These are phyloP conservation scores for Solanum ossicruentum DNA, from an alignment of 257 asterid genomes.

Conservation along the genomic window DNA sequence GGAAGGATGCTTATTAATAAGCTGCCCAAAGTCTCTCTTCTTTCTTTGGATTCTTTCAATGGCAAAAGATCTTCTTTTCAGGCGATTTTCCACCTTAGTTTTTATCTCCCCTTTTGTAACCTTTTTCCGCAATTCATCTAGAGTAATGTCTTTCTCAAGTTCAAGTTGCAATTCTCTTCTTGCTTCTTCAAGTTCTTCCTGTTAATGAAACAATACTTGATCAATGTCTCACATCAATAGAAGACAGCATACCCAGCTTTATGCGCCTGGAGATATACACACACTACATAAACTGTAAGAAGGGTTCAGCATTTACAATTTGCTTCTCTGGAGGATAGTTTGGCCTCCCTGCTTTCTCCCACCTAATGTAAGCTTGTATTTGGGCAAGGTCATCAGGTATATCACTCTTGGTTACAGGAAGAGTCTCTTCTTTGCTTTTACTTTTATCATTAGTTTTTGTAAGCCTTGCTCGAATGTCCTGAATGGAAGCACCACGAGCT, in stretches of 20 bases:
- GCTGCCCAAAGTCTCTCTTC: conserved; percentile 58
- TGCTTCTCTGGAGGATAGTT: conserved; percentile 67
- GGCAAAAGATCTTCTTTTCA: conserved; percentile 15
- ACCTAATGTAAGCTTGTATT: conserved; percentile 60
- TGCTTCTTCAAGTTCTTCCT: conserved; percentile 89
- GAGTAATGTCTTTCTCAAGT: conserved; percentile 57
- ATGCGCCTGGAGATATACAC: not conserved
- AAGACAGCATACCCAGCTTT: not conserved
- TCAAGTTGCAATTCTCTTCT: conserved; percentile 71
- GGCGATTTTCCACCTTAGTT: conserved; percentile 50
- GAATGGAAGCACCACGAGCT: conserved; percentile 56
- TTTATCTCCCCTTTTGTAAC: conserved; percentile 53
- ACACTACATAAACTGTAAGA: not conserved
- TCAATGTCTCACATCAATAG: not conserved
- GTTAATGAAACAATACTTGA: conserved; percentile 13
- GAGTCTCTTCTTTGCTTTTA: conserved; percentile 27
- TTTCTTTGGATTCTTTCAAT: conserved; percentile 67
- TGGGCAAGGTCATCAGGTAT: conserved; percentile 74
- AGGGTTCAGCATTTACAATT: conserved; percentile 39
- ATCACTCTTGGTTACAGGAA: conserved; percentile 29
- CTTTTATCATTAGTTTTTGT: conserved; percentile 30
- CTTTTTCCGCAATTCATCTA: conserved; percentile 47
- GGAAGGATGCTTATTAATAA: conserved; percentile 45
- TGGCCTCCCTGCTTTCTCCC: conserved; percentile 95
- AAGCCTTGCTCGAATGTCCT: conserved; percentile 60